Evolutionary conservation across 495 filamentous ascomycete species (phyloP).

Genomic region (Gamarada debralockiae): DNA sequence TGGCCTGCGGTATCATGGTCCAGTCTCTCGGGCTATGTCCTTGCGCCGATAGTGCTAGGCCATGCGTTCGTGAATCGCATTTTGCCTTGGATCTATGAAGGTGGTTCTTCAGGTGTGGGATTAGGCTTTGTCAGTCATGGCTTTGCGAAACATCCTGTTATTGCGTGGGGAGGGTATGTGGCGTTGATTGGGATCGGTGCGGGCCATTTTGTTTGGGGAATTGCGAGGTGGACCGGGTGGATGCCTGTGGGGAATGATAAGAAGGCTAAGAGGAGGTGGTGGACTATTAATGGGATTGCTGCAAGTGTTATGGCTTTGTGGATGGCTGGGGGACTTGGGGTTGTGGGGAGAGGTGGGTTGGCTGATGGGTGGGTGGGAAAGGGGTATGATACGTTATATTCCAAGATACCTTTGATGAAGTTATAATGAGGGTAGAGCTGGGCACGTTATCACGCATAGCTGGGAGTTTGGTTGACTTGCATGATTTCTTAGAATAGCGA

Average conservation of each 20-base stretch:
- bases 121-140: slow-evolving; percentile 83
- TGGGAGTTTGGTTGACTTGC: slow-evolving; percentile 3
- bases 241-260: slow-evolving; percentile 42
- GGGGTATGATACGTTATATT: slow-evolving; percentile 62
- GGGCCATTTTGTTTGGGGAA: slow-evolving; percentile 81
- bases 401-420: slow-evolving; percentile 26
- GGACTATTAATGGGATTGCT: slow-evolving; percentile 60
- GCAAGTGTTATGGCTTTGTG: slow-evolving; percentile 59
- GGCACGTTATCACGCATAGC: slow-evolving; percentile 2
- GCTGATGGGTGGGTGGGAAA: slow-evolving; percentile 74
- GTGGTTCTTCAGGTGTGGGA: slow-evolving; percentile 76
- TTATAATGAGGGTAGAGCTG: slow-evolving; percentile 6
- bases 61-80: slow-evolving; percentile 71
- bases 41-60: slow-evolving; percentile 57
- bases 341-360: slow-evolving; percentile 69
- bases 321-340: slow-evolving; percentile 75
- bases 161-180: slow-evolving; percentile 64
- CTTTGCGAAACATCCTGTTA: slow-evolving; percentile 61
- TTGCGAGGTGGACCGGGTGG: slow-evolving; percentile 66
- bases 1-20: slow-evolving; percentile 69
- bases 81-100: slow-evolving; percentile 69
- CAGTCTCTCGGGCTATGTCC: slow-evolving; percentile 61
- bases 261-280: slow-evolving; percentile 56
- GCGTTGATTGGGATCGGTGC: slow-evolving; percentile 64
- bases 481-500: neutral